Evolutionary conservation across 768 basidiomycete genomes (phyloP).

Genomic region (Coprinellus aureogranulatus): DNA sequence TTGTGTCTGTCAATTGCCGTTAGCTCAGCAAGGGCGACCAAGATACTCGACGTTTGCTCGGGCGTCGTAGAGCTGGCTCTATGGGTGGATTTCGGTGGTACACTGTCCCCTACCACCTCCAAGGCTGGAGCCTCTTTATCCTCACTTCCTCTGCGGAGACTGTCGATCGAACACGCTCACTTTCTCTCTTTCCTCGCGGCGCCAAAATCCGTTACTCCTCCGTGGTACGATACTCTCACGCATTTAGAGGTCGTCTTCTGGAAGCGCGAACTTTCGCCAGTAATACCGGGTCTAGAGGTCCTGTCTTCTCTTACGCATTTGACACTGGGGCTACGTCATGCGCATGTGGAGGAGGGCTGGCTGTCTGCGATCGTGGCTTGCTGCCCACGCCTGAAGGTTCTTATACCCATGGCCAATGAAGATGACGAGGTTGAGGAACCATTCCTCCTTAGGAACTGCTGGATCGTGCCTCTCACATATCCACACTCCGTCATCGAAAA

Average conservation of each 20-base stretch:
- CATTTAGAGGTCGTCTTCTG: conserved; percentile 40
- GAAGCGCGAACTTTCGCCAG: conserved; percentile 20
- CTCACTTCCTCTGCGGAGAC: conserved; percentile 26
- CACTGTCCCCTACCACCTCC: conserved; percentile 7
- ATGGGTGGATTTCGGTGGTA: conserved; percentile 33
- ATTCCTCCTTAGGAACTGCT: conserved; percentile 20
- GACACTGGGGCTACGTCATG: conserved; percentile 26
- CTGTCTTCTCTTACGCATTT: conserved; percentile 32
- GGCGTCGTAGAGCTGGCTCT: conserved; percentile 36
- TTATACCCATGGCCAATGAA: conserved; percentile 28
- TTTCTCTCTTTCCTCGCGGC: conserved; percentile 14
- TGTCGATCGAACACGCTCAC: conserved; percentile 35
- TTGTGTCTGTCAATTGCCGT: conserved; percentile 38
- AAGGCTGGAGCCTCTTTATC: conserved; percentile 21
- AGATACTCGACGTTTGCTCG: conserved; percentile 35
- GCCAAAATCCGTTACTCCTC: conserved; percentile 7
- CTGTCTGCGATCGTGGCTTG: conserved; percentile 24
- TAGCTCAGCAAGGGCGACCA: conserved; percentile 22
- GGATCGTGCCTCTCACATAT: conserved; percentile 33
- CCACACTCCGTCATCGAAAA: conserved; percentile 27
- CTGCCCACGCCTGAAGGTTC: conserved; percentile 23
- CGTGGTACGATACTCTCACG: conserved; percentile 30
- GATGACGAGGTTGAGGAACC: conserved; percentile 21
- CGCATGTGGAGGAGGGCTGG: conserved; percentile 18
- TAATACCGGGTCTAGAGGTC: conserved; percentile 26